A percentile compares a stretch with the other conserved stretches of the same genome.
Evolutionary conservation across 1,284 basidiomycete species (phyloP).

Genomic region (Cutaneotrichosporon sp.): DNA sequence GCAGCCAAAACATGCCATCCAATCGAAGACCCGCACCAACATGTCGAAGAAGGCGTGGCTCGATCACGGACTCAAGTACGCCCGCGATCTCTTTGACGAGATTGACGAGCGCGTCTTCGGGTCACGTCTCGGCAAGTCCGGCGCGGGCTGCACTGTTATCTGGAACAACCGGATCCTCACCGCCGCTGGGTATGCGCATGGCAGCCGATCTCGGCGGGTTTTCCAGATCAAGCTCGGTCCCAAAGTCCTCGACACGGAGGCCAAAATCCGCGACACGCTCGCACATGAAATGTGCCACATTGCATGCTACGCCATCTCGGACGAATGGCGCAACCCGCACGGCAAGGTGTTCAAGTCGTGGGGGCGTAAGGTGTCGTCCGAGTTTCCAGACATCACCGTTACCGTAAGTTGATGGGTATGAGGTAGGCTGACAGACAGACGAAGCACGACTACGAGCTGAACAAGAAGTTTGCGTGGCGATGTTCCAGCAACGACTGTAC

Average conservation of each 20-base stretch:
- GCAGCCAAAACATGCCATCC: not conserved
- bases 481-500: conserved; percentile 34
- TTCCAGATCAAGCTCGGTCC: conserved; percentile 31
- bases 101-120: conserved; percentile 41
- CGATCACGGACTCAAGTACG: conserved; percentile 7
- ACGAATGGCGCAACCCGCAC: conserved; percentile 44
- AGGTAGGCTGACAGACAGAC: conserved; percentile 29
- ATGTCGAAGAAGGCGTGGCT: conserved; percentile 22
- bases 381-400: conserved; percentile 39
- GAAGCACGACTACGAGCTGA: conserved; percentile 42
- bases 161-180: conserved; percentile 43
- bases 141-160: conserved; percentile 27
- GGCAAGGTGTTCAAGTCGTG: conserved; percentile 44
- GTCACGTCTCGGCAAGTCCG: conserved; percentile 23
- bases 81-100: conserved; percentile 37
- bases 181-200: conserved; percentile 40
- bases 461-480: conserved; percentile 45
- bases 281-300: conserved; percentile 49
- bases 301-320: conserved; percentile 40
- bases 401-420: conserved; percentile 34
- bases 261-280: conserved; percentile 41
- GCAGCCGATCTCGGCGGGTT: conserved; percentile 6
- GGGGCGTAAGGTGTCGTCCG: conserved; percentile 42
- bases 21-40: conserved; percentile 14
- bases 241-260: conserved; percentile 37